Conservation (phyloP, 2,329 filamentous ascomycete genomes). For the Sporothrix protearum region DNA sequence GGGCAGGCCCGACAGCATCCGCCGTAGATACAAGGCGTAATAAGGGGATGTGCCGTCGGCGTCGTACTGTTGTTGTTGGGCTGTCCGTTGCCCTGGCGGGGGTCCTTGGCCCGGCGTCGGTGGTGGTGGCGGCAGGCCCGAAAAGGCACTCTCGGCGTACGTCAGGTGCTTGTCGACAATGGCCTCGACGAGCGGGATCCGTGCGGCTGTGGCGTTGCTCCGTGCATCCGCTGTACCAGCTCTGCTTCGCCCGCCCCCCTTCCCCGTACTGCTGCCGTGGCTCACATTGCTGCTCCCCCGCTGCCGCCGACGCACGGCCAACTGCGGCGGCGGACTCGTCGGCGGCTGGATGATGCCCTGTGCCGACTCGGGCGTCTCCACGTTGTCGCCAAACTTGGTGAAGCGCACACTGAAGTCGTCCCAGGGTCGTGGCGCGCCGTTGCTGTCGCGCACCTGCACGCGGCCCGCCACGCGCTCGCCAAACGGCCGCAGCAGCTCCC, state of each 20-base stretch:
- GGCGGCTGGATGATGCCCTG: conserved; percentile 35
- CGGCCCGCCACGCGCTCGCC: conserved; percentile 85
- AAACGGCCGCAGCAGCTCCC: conserved; percentile 84
- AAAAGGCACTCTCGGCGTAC: conserved; percentile 63
- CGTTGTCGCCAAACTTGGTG: conserved; percentile 61
- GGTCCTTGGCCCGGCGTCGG: conserved; percentile 39
- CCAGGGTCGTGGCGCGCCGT: conserved; percentile 74
- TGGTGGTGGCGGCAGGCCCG: conserved; percentile 37
- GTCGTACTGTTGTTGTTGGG: conserved; percentile 38
- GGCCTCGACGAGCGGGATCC: conserved; percentile 70
- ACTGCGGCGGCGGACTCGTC: conserved; percentile 21
- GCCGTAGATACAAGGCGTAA: conserved; percentile 78
- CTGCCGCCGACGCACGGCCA: not conserved
- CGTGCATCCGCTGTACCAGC: conserved; percentile 25
- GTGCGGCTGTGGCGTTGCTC: conserved; percentile 34
- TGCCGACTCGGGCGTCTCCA: conserved; percentile 49
- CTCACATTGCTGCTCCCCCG: conserved; percentile 9
- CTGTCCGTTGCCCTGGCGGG: conserved; percentile 28
- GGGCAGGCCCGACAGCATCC: conserved; percentile 74
- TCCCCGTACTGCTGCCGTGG: not conserved
- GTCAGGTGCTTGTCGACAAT: conserved; percentile 75
- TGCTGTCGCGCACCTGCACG: conserved; percentile 84
- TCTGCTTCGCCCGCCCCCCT: conserved; percentile 22
- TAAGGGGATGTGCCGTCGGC: conserved; percentile 65
- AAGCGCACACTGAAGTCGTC: conserved; percentile 92